phyloP scores from a whole-genome alignment of 2,329 filamentous ascomycete genomes.

The Tolypocladium ophioglossoides region DNA sequence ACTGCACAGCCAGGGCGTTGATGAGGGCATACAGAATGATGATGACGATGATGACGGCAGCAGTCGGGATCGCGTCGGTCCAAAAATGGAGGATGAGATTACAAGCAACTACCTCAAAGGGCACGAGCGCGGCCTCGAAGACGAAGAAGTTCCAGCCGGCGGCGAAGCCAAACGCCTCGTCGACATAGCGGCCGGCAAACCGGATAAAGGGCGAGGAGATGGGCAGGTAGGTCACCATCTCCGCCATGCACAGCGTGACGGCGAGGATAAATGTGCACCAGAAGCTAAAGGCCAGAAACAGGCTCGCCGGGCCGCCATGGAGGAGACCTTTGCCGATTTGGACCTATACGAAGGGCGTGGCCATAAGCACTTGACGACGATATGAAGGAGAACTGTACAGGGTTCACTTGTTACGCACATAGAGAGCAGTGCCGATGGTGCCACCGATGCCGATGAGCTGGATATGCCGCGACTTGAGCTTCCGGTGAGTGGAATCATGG shows the following conservation, averaged over 20 bases:
- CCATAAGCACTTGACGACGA: conserved; percentile 7
- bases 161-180: conserved; percentile 64
- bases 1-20: conserved; percentile 64
- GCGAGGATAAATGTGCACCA: conserved; percentile 53
- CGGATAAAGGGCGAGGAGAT: conserved; percentile 72
- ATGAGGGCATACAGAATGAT: conserved; percentile 38
- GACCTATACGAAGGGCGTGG: conserved; percentile 19
- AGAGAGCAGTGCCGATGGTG: conserved; percentile 52
- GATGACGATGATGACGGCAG: conserved; percentile 48
- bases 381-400: background rate
- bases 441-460: conserved; percentile 54
- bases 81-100: conserved; percentile 54
- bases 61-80: conserved; percentile 49
- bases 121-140: conserved; percentile 56
- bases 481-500: conserved; percentile 36
- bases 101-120: conserved; percentile 57
- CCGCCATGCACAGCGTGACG: conserved; percentile 53
- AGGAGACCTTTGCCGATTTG: conserved; percentile 48
- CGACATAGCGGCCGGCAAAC: conserved; percentile 65
- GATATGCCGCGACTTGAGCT: conserved; percentile 45
- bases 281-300: conserved; percentile 49
- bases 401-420: conserved; percentile 24
- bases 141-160: conserved; percentile 67
- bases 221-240: conserved; percentile 69
- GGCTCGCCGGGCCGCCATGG: conserved; percentile 46